phyloP scores from a whole-genome alignment of 768 basidiomycete genomes.

The Clavaria fumosa region DNA sequence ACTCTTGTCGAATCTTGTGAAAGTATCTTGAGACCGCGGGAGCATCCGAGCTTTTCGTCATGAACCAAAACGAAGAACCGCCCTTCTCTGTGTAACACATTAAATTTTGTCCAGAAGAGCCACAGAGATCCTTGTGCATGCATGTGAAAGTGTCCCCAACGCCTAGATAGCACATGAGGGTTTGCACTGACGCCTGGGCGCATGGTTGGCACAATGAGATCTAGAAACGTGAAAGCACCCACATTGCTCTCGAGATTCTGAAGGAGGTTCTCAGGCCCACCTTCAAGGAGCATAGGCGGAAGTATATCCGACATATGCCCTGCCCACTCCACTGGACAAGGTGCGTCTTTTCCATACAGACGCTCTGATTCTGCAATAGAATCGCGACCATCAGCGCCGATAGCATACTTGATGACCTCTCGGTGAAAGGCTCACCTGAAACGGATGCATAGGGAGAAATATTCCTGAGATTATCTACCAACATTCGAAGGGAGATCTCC shows the following conservation, averaged over 20 bases:
- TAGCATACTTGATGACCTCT: no score
- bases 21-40: slow-evolving; percentile 44
- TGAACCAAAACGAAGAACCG: slow-evolving; percentile 76
- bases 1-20: slow-evolving; percentile 33
- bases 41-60: slow-evolving; percentile 52
- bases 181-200: slow-evolving; percentile 45
- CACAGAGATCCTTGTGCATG: slow-evolving; percentile 75
- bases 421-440: slow-evolving; percentile 27
- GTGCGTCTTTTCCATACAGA: slow-evolving; percentile 64
- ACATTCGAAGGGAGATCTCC: slow-evolving; percentile 33
- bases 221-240: slow-evolving; percentile 11
- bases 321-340: slow-evolving; percentile 52
- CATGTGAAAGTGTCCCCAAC: slow-evolving; percentile 74
- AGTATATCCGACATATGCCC: slow-evolving; percentile 27
- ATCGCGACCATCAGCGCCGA: no score
- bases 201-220: slow-evolving; percentile 1
- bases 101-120: slow-evolving; percentile 71
- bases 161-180: slow-evolving; percentile 77
- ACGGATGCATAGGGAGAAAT: slow-evolving; percentile 20
- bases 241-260: slow-evolving; percentile 37
- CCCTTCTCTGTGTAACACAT: slow-evolving; percentile 68
- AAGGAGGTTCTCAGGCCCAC: slow-evolving; percentile 41
- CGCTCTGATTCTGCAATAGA: slow-evolving; percentile 34
- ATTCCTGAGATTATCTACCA: slow-evolving; percentile 30
- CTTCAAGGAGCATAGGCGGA: slow-evolving; percentile 37